Conservation (phyloP, 495 filamentous ascomycete genomes). For the Elasticomyces elasticus region DNA sequence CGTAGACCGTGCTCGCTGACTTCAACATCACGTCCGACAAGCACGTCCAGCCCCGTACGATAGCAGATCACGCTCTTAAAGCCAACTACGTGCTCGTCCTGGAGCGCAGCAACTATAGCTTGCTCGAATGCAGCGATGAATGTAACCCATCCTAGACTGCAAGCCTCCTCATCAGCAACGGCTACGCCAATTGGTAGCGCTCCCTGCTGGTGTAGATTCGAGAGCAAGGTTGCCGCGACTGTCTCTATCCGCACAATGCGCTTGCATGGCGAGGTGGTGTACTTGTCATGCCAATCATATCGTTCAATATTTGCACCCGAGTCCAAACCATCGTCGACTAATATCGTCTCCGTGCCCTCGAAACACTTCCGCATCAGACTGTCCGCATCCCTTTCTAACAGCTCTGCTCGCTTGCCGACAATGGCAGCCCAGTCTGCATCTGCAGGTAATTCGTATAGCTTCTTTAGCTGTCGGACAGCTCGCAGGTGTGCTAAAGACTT, state of each 20-base stretch:
- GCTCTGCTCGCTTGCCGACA: conserved; percentile 34
- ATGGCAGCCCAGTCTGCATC: conserved; percentile 54
- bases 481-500: conserved; percentile 60
- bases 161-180: conserved; percentile 22
- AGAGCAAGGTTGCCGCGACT: conserved; percentile 51
- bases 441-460: conserved; percentile 54
- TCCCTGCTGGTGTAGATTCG: conserved; percentile 36
- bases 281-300: conserved; percentile 62
- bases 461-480: conserved; percentile 57
- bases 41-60: conserved; percentile 60
- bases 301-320: conserved; percentile 44
- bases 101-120: conserved; percentile 43
- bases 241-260: conserved; percentile 77
- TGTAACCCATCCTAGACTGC: conserved; percentile 25
- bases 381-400: conserved; percentile 42
- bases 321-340: conserved; percentile 71
- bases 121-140: conserved; percentile 40
- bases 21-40: conserved; percentile 11
- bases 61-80: conserved; percentile 87
- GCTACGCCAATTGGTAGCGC: conserved; percentile 22
- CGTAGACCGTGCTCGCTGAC: conserved; percentile 15
- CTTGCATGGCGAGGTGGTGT: conserved; percentile 52
- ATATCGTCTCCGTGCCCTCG: conserved; percentile 60
- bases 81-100: conserved; percentile 60
- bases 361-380: conserved; percentile 56